Evolutionary conservation across 345 rosid species (phyloP).

Genomic region (Alliaria petiolata): DNA sequence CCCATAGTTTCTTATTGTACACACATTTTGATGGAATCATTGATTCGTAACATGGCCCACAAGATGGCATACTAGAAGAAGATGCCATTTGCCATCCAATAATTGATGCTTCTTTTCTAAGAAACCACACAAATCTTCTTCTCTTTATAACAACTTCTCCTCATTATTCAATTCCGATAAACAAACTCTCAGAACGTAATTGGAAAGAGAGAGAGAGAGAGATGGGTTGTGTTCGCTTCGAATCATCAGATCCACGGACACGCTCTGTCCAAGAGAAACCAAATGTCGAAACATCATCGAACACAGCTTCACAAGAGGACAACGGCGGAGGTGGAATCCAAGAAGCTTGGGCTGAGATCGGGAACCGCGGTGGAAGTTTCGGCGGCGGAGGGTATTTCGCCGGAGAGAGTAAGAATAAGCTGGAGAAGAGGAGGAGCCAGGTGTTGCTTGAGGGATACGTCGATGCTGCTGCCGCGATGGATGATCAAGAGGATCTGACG

Average conservation of each 20-base stretch:
- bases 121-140: not conserved
- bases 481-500: constrained; percentile 51
- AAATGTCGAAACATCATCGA: constrained; percentile 16
- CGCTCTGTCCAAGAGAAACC: constrained; percentile 4
- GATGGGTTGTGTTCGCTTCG: constrained; percentile 17
- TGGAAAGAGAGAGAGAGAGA: not conserved
- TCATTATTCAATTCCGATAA: not conserved
- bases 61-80: constrained; percentile 1
- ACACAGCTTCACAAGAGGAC: not conserved
- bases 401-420: constrained; percentile 18
- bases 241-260: constrained; percentile 33
- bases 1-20: not conserved
- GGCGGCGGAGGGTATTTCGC: not conserved
- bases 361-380: not conserved
- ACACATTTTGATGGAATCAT: not conserved
- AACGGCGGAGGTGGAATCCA: constrained; percentile 9
- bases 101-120: constrained; percentile 25
- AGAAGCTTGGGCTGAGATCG: constrained; percentile 13
- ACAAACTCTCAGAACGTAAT: not conserved
- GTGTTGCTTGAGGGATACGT: constrained; percentile 82
- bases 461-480: constrained; percentile 25
- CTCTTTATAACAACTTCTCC: constrained; percentile 1
- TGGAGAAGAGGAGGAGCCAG: constrained; percentile 66
- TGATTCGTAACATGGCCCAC: constrained; percentile 20
- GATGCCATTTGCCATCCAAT: constrained; percentile 18